phyloP scores from a whole-genome alignment of 805 yeast genomes.

The Candida succiphila region DNA sequence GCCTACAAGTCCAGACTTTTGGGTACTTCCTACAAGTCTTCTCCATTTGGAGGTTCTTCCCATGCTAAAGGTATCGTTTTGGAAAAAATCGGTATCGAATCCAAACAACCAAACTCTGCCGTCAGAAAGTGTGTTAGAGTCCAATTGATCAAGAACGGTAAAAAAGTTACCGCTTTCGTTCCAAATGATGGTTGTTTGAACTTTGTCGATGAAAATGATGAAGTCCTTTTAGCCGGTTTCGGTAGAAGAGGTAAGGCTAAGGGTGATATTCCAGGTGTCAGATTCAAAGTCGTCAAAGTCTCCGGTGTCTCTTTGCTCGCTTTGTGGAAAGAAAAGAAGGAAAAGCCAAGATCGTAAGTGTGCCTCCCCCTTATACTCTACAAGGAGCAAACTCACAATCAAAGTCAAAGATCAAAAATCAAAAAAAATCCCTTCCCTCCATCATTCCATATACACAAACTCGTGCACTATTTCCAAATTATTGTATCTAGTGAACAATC shows the following conservation, averaged over 20 bases:
- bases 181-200: slow-evolving; percentile 99
- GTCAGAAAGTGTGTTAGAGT: slow-evolving; percentile 99
- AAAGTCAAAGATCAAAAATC: too few relatives aligned
- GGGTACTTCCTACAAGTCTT: slow-evolving; percentile 99
- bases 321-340: slow-evolving; percentile 99
- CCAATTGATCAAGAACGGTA: slow-evolving; percentile 99
- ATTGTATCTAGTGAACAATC: too few relatives aligned
- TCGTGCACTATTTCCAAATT: too few relatives aligned
- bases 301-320: slow-evolving; percentile 99
- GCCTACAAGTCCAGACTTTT: slow-evolving; percentile 97
- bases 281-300: slow-evolving; percentile 99
- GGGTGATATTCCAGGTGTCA: slow-evolving; percentile 99
- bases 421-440: too few relatives aligned
- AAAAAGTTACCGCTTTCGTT: slow-evolving; percentile 99
- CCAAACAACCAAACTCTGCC: slow-evolving; percentile 99
- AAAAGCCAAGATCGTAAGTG: slow-evolving; percentile 95
- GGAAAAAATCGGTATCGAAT: slow-evolving; percentile 99
- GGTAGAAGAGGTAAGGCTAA: slow-evolving; percentile 99
- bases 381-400: too few relatives aligned
- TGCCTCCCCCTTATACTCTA: too few relatives aligned
- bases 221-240: slow-evolving; percentile 99
- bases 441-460: too few relatives aligned
- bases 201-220: slow-evolving; percentile 99
- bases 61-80: slow-evolving; percentile 99
- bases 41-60: slow-evolving; percentile 99